Percentiles rank a stretch among this genome's conserved stretches.
These are phyloP conservation scores for Globisporangium iwayamae DNA, from an alignment of 352 stramenopile genomes.

Conservation along the genomic window DNA sequence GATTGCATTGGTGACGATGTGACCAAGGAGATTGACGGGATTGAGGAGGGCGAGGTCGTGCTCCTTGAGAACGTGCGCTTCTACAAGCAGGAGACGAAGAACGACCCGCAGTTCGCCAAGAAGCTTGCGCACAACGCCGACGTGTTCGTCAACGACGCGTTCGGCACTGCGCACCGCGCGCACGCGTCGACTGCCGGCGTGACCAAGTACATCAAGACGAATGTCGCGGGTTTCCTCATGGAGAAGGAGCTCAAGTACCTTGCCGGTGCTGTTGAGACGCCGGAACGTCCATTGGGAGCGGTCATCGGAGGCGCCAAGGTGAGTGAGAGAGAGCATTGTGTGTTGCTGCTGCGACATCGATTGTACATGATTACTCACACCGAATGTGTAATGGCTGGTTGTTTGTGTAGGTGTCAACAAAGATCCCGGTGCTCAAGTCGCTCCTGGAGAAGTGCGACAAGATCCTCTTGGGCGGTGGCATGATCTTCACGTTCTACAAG, in stretches of 20 bases:
- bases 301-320: slow-evolving; percentile 97
- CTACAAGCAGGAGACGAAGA: slow-evolving; percentile 98
- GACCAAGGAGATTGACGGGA: slow-evolving; percentile 60
- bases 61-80: slow-evolving; percentile 95
- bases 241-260: slow-evolving; percentile 98
- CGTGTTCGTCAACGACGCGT: slow-evolving; percentile 98
- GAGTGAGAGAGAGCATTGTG: background rate
- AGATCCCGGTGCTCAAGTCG: slow-evolving; percentile 96
- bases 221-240: slow-evolving; percentile 94
- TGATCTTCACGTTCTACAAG: slow-evolving; percentile 98
- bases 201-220: slow-evolving; percentile 92
- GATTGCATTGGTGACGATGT: slow-evolving; percentile 96
- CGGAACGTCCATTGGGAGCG: slow-evolving; percentile 91
- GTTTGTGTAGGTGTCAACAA: slow-evolving; percentile 61
- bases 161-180: slow-evolving; percentile 96
- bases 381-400: background rate
- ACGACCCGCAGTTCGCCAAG: slow-evolving; percentile 93
- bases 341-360: background rate
- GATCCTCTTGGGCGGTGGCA: slow-evolving; percentile 94
- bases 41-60: slow-evolving; percentile 91
- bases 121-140: slow-evolving; percentile 92
- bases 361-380: background rate
- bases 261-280: slow-evolving; percentile 80
- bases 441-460: slow-evolving; percentile 96
- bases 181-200: slow-evolving; percentile 97